These are phyloP conservation scores for Rickenella mellea DNA, from an alignment of 768 basidiomycete species.

Conservation along the genomic window DNA sequence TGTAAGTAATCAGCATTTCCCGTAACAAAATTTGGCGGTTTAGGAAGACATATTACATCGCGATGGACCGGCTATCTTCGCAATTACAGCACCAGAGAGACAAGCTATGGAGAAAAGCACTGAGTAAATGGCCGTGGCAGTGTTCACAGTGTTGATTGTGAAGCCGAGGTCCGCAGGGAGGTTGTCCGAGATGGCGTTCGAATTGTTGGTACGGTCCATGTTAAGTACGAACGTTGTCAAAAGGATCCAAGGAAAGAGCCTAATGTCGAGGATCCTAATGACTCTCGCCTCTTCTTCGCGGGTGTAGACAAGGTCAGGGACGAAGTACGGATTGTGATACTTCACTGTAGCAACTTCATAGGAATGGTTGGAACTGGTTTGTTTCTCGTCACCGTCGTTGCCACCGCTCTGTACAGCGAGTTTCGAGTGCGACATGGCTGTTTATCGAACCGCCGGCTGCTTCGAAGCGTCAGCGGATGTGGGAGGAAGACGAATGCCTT, in stretches of 20 bases:
- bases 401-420: too few species aligned
- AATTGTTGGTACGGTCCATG: constrained; percentile 33
- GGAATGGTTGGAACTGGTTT: not conserved
- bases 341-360: constrained; percentile 3
- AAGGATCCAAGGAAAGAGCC: constrained; percentile 22
- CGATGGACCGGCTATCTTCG: constrained; percentile 29
- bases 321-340: constrained; percentile 17
- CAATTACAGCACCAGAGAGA: constrained; percentile 27
- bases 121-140: constrained; percentile 26
- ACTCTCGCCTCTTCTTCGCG: constrained; percentile 24
- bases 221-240: constrained; percentile 20
- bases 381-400: not conserved
- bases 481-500: too few species aligned
- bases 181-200: constrained; percentile 32
- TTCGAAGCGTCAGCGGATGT: too few species aligned
- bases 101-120: constrained; percentile 25
- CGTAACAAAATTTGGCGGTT: not conserved
- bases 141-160: constrained; percentile 29
- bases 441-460: too few species aligned
- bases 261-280: constrained; percentile 17
- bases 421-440: too few species aligned
- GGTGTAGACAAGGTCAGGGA: constrained; percentile 21
- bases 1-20: constrained; percentile 6
- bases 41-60: constrained; percentile 17
- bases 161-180: constrained; percentile 29